Evolutionary conservation across 169 alveolate genomes (phyloP).

Genomic region (Babesia divergens): DNA sequence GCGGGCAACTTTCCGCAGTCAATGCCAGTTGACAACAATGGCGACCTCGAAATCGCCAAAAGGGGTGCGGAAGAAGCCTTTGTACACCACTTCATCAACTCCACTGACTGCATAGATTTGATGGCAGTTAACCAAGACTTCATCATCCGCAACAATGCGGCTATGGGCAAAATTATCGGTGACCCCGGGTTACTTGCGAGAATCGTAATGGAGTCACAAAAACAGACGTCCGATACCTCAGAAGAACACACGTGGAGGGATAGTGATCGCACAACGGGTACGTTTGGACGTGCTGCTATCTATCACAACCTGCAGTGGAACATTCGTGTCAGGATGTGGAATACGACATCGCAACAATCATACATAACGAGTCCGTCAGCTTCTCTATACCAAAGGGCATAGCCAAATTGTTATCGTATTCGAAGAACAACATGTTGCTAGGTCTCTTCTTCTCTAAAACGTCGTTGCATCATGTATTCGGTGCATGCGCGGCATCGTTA

Average conservation of each 20-base stretch:
- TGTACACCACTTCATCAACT: conserved; percentile 3
- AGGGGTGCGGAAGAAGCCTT: conserved; percentile 46
- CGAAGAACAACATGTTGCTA: conserved; percentile 14
- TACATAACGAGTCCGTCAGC: conserved; percentile 11
- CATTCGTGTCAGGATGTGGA: conserved; percentile 35
- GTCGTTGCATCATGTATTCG: conserved; percentile 12
- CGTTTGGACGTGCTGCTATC: neutral
- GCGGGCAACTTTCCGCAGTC: conserved; percentile 38
- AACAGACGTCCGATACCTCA: neutral
- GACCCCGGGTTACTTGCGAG: conserved; percentile 34
- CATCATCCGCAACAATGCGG: neutral
- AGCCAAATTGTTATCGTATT: conserved; percentile 8
- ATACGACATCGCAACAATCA: conserved; percentile 7
- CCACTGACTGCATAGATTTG: neutral
- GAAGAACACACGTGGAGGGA: neutral
- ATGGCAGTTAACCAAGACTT: neutral
- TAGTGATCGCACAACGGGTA: neutral
- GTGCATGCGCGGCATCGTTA: conserved; percentile 23
- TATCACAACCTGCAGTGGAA: neutral
- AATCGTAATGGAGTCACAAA: conserved; percentile 9
- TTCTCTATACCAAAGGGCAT: conserved; percentile 25
- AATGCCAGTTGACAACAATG: neutral
- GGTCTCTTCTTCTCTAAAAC: conserved; percentile 5
- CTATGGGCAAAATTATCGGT: neutral
- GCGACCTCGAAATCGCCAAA: conserved; percentile 24